Base-by-base conservation (phyloP, 2,329 filamentous ascomycete species). In the Didymella sp. region DNA sequence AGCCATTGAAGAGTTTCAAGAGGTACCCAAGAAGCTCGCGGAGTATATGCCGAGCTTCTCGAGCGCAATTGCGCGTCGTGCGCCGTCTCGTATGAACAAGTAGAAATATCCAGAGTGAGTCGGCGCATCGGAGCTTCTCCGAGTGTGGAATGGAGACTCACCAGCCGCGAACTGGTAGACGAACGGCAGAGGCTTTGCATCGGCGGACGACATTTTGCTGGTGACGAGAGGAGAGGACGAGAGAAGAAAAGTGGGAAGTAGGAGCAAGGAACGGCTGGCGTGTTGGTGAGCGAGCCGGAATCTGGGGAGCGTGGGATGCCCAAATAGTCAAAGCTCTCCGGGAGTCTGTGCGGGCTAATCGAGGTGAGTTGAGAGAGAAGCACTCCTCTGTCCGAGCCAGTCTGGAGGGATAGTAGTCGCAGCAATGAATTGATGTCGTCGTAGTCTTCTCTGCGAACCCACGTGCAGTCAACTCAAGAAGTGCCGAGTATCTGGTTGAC, bases 101-200 rank as follows among this genome's bases (percentile, higher is more conserved):
- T 38, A 37, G 30, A 44, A 54, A 56, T 51, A 49, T 46, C 13
- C 21, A 44, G 40, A 41, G 24, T 35, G 38, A 59, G 42, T 54
- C 46, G 51, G 60, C 48, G 59, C 58, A 59, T 58, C 57, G 62
- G 61, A 59, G 59, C 45, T 52, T 63, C 67, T 60, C 67, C 66
- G 63, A 49, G 65, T 62, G 59, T 62, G 61, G 60, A 57, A 67
- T 67, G 62, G 63, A 50, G 42, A 81, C 86, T 74, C 75, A 88
- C 93, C 93, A 74, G 94, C 93, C 77, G 88, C 90, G 83, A 98
- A 96, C 82, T 96, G 93, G 87, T 97, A 97, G 69, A 87, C 79
- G 80, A 97, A 97, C 58, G 92, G 92, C 68, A 97, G 87, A 57
- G 93, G 91, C 81, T 92, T 89, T 46, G 62, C 65, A 66, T 88